Evolutionary conservation across 495 filamentous ascomycete genomes (phyloP).

Genomic region (Neurospora africana): DNA sequence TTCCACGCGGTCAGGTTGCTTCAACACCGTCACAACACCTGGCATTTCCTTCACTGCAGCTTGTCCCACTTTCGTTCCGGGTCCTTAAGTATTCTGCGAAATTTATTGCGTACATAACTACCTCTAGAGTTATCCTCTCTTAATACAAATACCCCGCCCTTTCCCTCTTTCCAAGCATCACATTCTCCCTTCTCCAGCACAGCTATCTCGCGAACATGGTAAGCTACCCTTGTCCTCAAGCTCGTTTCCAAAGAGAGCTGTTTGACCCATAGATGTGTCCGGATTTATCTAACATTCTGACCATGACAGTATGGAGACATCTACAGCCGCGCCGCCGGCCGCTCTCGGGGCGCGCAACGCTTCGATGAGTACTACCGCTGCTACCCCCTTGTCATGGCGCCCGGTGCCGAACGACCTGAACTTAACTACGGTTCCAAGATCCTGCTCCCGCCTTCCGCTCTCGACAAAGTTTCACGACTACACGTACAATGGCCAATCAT

Average conservation of each 20-base stretch:
- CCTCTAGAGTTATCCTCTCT: not conserved
- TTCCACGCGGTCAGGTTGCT: not conserved
- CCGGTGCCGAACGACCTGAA: conserved; percentile 80
- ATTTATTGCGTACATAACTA: no score
- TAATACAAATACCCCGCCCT: not conserved
- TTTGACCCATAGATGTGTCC: not conserved
- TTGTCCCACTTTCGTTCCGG: not conserved
- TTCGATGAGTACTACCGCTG: conserved; percentile 98
- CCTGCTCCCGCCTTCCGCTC: conserved; percentile 84
- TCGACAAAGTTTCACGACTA: conserved; percentile 90
- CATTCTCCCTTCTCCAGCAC: not conserved
- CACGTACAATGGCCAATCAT: conserved; percentile 97
- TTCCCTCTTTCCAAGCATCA: not conserved
- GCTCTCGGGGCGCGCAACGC: conserved; percentile 36
- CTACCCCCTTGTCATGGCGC: conserved; percentile 88
- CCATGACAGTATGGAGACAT: not conserved
- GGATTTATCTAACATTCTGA: not conserved
- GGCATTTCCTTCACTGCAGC: not conserved
- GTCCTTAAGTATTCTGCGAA: not conserved
- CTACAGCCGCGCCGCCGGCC: conserved; percentile 11
- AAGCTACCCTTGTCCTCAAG: not conserved
- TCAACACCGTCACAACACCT: not conserved
- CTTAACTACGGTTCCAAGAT: conserved; percentile 97
- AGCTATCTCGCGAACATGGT: not conserved
- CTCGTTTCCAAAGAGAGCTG: not conserved